A percentile compares a stretch with the other conserved stretches of the same genome.
These are phyloP conservation scores for Mucor irregularis DNA, from an alignment of 371 early-diverging fungal species.

Conservation along the genomic window DNA sequence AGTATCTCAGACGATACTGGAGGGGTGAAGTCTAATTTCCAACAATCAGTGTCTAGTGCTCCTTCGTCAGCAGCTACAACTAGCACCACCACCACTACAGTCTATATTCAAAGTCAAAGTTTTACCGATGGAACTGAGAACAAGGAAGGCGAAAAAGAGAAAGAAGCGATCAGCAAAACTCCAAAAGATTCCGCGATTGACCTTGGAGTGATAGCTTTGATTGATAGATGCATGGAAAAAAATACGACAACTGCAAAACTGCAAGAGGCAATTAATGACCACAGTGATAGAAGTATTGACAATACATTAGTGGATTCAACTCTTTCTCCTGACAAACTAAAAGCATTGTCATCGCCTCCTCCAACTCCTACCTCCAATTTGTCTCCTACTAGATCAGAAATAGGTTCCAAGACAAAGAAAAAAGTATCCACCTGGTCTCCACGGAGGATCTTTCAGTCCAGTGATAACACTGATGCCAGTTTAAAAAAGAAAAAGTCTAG, in stretches of 20 bases:
- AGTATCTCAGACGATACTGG: neutral
- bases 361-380: neutral
- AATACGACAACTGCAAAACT: neutral
- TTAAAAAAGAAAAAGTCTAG: neutral
- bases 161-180: neutral
- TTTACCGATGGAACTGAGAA: neutral
- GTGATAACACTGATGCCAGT: neutral
- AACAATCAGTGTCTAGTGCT: too few relatives aligned
- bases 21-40: neutral
- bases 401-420: constrained; percentile 5
- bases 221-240: too few relatives aligned
- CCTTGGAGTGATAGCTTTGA: too few relatives aligned
- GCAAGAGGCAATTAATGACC: neutral
- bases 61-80: too few relatives aligned
- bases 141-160: neutral
- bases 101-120: neutral
- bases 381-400: neutral
- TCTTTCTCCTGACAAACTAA: too few relatives aligned
- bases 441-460: constrained; percentile 3
- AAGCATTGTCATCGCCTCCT: too few relatives aligned
- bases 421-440: constrained; percentile 14
- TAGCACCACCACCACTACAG: neutral
- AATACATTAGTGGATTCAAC: neutral
- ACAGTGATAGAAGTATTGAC: neutral
- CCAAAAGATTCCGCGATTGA: constrained; percentile 17